Evolutionary conservation across 1,139 yeast species (phyloP), one percentile per base, ranked within the genome.

Genomic region (Yamadazyma taylorii): DNA sequence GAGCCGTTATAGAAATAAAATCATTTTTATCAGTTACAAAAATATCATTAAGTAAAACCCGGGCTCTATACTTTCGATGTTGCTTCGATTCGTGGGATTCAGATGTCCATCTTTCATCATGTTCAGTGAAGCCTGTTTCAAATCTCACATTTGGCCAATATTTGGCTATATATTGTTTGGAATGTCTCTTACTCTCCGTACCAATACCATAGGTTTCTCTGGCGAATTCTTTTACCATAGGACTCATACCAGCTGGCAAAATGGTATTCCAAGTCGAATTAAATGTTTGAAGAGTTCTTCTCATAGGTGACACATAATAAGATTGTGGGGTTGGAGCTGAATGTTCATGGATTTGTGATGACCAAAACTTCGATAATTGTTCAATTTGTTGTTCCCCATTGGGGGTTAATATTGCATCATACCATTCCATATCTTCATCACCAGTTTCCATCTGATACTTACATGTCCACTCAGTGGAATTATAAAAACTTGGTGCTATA

Each of bases 161-260:
- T 3, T 43, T 32, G 6, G 37, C 38, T 12, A 67, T 56, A 36
- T 56, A 64, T 7, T 46, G 37, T 35, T 53, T 57, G 33, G 43
- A 36, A 41, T 67, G 70, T 39, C 71, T 58, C 39, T 56, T 48
- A 42, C 69, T 66, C 31, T 58, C 61, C 3, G 71, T 61, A 4
- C 61, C 63, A 26, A 67, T 53, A 0, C 74, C 74, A 43, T 63
- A 67, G 3, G 63, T 56, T 39, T 68, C 74, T 30, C 73, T 50
- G 1, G 66, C 60, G 24, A 43, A 35, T 39, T 67, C 73, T 33
- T 62, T 65, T 12, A 66, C 55, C 1, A 48, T 38, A 2, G 68
- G 66, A 38, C 58, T 47, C 2, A 31, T 17, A 13, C 39, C 32
- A 4, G 38, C 27, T 22, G 51, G 36, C n/a, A 49, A 42, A 5